Evolutionary conservation across 192 early-diverging fungal species (phyloP), one percentile per base, ranked within the genome.

Genomic region (Coemansia sp.): DNA sequence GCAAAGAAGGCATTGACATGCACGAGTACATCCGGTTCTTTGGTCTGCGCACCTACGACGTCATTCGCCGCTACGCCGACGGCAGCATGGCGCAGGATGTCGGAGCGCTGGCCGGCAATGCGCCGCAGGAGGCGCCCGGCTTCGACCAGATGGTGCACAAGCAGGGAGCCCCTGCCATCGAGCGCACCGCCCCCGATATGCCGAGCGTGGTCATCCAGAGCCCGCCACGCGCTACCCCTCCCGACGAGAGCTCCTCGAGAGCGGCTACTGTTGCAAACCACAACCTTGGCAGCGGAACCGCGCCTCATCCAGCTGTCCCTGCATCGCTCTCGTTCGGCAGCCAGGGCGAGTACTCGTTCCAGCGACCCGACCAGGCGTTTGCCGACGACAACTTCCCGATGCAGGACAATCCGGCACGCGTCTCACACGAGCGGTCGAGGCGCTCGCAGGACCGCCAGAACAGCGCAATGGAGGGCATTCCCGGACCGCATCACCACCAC

Each of bases 11-110:
- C 7, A 88, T 92, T 31, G 31, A 61, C 29, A 81, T 75, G 78
- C 65, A 74, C 64, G 60, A 81, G 13, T 92, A 92, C 62, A 91
- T 92, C 55, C 73, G 76, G 19, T 92, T 90, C 81, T 87, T 77
- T 52, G 85, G 88, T n/a, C 76, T 94, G 50, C 84, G 92, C 29
- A 89, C 82, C 40, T 88, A 85, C 61, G 90, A 88, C 62, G 81
- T 88, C 19, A 81, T 91, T 40, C 74, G 85, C 47, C 61, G 74
- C 38, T 66, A 59, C 38, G 65, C 31, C 13, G 76, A 79, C 55
- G 65, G 61, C 19, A 61, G 50, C 1, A 34, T 65, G 0, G 52
- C 65, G 61, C 78, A 70, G 20, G 68, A 71, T 44, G 50, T 71
- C 6, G 15, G 52, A 9, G 66, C 54, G 3, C 23, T 72, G 27